Evolutionary conservation across 768 basidiomycete species (phyloP), one percentile per base, ranked within the genome.

Genomic region (Albatrellus ellisii): DNA sequence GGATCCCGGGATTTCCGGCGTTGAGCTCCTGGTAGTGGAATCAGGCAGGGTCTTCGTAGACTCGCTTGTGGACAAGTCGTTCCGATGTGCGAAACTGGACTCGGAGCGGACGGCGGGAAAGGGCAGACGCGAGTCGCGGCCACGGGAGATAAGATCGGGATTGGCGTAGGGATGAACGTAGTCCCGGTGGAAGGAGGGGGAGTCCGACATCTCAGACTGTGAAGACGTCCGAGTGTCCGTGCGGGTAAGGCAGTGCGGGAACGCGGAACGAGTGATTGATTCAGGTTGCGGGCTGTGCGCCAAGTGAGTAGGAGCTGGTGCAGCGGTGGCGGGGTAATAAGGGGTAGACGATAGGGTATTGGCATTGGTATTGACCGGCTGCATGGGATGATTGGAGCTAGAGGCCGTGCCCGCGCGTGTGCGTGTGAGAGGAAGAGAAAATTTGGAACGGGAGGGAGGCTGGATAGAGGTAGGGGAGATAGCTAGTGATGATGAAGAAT

Each of bases 91-190:
- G 59, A 53, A 27, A 60, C 55, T n/a, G 50, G 51, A 36, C 55
- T 47, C 21, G 54, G 51, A 42, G 52, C 50, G 36, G 62, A 62
- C 34, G 63, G 51, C n/a, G n/a, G 42, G 65, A 55, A 37, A 62
- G 57, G 5, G 25, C 25, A 42, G 22, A 43, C 28, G 4, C 36
- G 39, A 36, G 20, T 36, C 12, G 32, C 38, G 33, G 15, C 24
- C n/a, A 27, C 61, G 60, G 21, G 61, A 56, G 25, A 70, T 71
- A 34, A 82, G 62, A 47, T 85, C 79, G 6, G 84, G 83, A 51
- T 87, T 85, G 40, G 85, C 85, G 55, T 85, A 88, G 21, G 85
- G 85, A 61, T 88, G 85, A 28, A 70, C 53, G 43, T 63, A 67
- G 14, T 62, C 59, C 15, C 55, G 50, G 6, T 43, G 52, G 2